Conservation (phyloP, 805 yeast species). For the Torulaspora quercuum region DNA sequence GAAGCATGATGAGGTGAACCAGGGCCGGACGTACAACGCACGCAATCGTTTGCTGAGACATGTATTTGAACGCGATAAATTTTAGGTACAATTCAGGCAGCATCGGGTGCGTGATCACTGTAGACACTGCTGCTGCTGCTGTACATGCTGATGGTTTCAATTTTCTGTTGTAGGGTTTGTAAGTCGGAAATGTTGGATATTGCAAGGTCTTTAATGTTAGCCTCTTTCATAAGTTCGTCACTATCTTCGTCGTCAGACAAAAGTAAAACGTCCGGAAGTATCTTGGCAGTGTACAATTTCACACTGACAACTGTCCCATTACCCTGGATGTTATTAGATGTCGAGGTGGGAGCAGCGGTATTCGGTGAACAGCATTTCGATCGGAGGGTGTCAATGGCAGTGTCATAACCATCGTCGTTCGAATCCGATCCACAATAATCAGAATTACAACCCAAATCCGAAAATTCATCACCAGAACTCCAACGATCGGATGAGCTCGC, state of each 20-base stretch:
- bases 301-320: too few relatives aligned
- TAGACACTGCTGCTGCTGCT: conserved; percentile 12
- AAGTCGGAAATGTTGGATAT: conserved; percentile 5
- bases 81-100: too few relatives aligned
- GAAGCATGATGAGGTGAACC: too few relatives aligned
- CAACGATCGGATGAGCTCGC: conserved; percentile 22
- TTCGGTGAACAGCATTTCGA: conserved; percentile 2
- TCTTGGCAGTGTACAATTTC: conserved; percentile 4
- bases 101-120: conserved; percentile 2
- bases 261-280: conserved; percentile 8
- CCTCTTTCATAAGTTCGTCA: conserved; percentile 5
- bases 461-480: conserved; percentile 28
- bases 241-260: conserved; percentile 11
- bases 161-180: conserved; percentile 16
- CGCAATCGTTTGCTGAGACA: too few relatives aligned
- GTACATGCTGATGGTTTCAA: conserved; percentile 13
- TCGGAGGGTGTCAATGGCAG: conserved; percentile 12
- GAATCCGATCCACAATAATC: background rate
- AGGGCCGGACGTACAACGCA: too few relatives aligned
- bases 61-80: too few relatives aligned
- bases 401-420: conserved; percentile 10
- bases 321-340: background rate
- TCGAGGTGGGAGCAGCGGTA: background rate
- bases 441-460: conserved; percentile 22
- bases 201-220: conserved; percentile 4